Percentiles rank a stretch among this genome's conserved stretches.
phyloP scores from a whole-genome alignment of 768 basidiomycete species.

The Neoboletus magnificus region DNA sequence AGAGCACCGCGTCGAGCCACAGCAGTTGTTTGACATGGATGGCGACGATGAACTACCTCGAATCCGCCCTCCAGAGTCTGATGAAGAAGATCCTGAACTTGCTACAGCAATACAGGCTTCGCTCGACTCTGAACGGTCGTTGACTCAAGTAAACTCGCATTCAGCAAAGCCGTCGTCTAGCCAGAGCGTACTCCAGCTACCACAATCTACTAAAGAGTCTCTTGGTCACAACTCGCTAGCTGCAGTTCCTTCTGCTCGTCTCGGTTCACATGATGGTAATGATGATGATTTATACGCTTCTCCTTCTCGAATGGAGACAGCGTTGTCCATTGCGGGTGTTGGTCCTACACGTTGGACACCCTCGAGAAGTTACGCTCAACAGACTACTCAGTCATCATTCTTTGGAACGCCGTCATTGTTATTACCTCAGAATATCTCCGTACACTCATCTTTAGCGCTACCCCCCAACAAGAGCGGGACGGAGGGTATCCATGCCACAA shows the following conservation, averaged over 20 bases:
- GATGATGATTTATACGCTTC: constrained; percentile 50
- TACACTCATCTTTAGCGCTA: background rate
- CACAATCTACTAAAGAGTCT: constrained; percentile 1
- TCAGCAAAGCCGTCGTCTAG: constrained; percentile 2
- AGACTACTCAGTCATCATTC: constrained; percentile 17
- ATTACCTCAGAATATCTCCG: constrained; percentile 7
- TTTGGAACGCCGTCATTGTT: constrained; percentile 41
- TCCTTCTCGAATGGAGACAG: constrained; percentile 61
- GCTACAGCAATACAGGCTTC: constrained; percentile 64
- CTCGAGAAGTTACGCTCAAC: constrained; percentile 11
- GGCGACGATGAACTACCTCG: constrained; percentile 42
- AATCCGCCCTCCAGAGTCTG: constrained; percentile 24
- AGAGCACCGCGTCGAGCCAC: constrained; percentile 35
- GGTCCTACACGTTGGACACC: constrained; percentile 32
- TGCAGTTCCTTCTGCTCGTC: background rate
- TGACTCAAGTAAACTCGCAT: background rate
- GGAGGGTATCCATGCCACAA: background rate
- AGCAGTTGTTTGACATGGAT: constrained; percentile 53
- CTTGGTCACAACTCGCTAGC: background rate
- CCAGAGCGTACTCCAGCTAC: background rate
- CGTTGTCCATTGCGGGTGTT: constrained; percentile 63
- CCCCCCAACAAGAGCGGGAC: background rate
- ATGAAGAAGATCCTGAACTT: constrained; percentile 54
- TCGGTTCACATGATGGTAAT: constrained; percentile 24
- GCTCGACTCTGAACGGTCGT: constrained; percentile 34